Evolutionary conservation across 306 rosid species (phyloP).

Genomic region (Spatholobus suberectus): DNA sequence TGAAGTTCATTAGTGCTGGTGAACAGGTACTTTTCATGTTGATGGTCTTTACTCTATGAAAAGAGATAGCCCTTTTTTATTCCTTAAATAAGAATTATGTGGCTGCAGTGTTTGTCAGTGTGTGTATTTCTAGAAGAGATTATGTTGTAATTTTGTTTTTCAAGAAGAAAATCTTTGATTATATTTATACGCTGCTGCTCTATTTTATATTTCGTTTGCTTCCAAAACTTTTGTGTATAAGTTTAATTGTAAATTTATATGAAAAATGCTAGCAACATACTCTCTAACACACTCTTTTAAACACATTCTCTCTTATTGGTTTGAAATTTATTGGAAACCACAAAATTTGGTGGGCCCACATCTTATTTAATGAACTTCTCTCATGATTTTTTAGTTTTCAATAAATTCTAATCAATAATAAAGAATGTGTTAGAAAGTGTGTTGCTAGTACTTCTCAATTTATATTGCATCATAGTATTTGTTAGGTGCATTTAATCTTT

Average conservation of each 20-base stretch:
- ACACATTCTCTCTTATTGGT: too few species aligned
- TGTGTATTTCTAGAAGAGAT: not conserved
- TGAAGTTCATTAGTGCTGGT: constrained; percentile 80
- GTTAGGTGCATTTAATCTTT: constrained; percentile 13
- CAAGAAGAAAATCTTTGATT: not conserved
- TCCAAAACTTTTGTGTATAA: constrained; percentile 5
- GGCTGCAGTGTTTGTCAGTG: not conserved
- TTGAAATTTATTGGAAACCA: too few species aligned
- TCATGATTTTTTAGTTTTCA: too few species aligned
- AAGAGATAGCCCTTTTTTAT: constrained; percentile 7
- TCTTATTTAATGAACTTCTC: too few species aligned
- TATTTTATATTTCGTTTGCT: constrained; percentile 13
- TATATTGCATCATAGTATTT: not conserved
- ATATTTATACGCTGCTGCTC: constrained; percentile 3
- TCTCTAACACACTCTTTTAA: too few species aligned
- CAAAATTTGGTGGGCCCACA: too few species aligned
- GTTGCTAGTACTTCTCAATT: too few species aligned
- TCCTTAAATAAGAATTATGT: constrained; percentile 25
- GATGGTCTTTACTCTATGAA: constrained; percentile 23
- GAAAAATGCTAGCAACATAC: too few species aligned
- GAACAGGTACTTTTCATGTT: constrained; percentile 77
- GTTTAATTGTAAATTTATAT: constrained; percentile 30
- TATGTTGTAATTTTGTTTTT: constrained; percentile 24
- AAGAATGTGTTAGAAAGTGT: too few species aligned
- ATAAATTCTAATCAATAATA: too few species aligned